Base-by-base conservation (phyloP, 305 asterid genomes). In the Striga hermonthica region DNA sequence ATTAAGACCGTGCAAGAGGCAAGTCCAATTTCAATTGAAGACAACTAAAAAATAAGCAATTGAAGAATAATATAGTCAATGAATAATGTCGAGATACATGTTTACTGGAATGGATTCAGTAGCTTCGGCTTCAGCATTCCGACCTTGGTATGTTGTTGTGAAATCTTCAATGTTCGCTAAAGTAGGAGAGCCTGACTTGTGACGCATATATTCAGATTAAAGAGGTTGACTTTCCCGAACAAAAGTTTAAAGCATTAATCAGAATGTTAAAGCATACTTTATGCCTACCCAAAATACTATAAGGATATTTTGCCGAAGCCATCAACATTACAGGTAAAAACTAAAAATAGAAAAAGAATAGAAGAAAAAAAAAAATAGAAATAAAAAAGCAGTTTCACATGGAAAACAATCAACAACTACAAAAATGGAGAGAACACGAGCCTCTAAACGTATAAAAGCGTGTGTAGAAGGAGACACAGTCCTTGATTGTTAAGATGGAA, bases 151-250 rank as follows among this genome's bases (percentile, higher is more conserved):
- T 62, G 79, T 64, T 47, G 47, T 78, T 50, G 98, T 74, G 85
- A 91, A 91, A 65, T 80, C 86, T 83, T 91, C 98, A 31, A 89
- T 81, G 64, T 91, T 96, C 57, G 45, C 41, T 90, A 91, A 80
- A 70, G 10, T 74, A 11, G 98, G 98, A 76, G 98, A 86, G 67
- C 98, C 95, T 55, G 95, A 91, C 84, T 96, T 91, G 90, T 39
- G 58, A 57, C 73, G 67, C 31, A 67, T 34, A 62, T 62, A 28
- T 31, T 63, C 74, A 69, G 50, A 68, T 49, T 12, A 52, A 53
- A 31, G 15, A 64, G 38, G 31, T 60, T 49, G 1, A 34, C 22
- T 16, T 34, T 68, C 39, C 13, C 54, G 12, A 4, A 10, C 2
- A 22, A 22, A 22, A 22, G 31, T 2, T 22, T 22, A 0, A 2